phyloP scores from a whole-genome alignment of 495 filamentous ascomycete species.

The Oleoguttula mirabilis region DNA sequence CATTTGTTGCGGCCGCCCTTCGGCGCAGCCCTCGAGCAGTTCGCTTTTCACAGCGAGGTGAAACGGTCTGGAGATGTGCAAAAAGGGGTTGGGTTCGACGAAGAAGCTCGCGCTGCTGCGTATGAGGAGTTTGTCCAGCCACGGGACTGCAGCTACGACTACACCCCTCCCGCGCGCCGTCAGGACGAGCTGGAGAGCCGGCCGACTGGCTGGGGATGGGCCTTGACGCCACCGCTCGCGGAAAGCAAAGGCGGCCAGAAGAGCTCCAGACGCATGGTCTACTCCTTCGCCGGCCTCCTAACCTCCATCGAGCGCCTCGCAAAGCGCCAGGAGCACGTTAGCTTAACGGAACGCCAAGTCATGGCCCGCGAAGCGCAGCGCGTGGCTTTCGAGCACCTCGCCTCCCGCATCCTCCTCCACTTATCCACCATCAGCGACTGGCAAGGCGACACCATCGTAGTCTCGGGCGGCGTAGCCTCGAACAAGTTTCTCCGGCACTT shows the following conservation, averaged over 20 bases:
- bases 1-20: constrained; percentile 41
- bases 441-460: constrained; percentile 51
- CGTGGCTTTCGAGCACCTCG: constrained; percentile 80
- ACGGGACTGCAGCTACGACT: constrained; percentile 30
- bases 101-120: not conserved
- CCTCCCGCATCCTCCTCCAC: constrained; percentile 54
- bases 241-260: constrained; percentile 30
- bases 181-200: constrained; percentile 39
- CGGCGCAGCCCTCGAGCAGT: constrained; percentile 61
- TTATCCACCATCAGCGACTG: constrained; percentile 31
- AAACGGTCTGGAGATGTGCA: constrained; percentile 3
- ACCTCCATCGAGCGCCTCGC: constrained; percentile 42
- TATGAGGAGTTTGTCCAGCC: not conserved
- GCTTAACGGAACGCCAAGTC: constrained; percentile 40
- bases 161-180: constrained; percentile 42
- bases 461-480: constrained; percentile 80
- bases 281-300: constrained; percentile 54
- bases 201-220: constrained; percentile 44
- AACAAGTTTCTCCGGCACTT: constrained; percentile 66
- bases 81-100: constrained; percentile 14
- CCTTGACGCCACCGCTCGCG: constrained; percentile 42
- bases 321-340: constrained; percentile 20
- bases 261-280: constrained; percentile 34
- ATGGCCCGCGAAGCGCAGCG: constrained; percentile 64
- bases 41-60: constrained; percentile 47